Evolutionary conservation across 192 early-diverging fungal genomes (phyloP), one percentile per base, ranked within the genome.

Genomic region (Endogone sp.): DNA sequence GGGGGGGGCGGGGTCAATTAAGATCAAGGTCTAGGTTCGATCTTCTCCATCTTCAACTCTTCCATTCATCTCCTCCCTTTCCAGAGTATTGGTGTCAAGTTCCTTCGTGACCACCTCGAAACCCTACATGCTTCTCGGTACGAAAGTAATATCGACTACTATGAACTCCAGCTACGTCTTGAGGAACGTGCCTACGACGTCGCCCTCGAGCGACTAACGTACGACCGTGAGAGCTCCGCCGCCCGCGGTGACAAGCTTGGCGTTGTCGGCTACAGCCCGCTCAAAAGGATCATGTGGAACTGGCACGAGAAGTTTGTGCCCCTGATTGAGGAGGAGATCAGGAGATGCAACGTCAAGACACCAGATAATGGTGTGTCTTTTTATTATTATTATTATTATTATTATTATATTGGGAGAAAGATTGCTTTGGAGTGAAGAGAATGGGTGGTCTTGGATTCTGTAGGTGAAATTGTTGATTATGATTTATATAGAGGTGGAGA

Each of bases 181-280:
- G 95, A 98, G 76, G 88, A 91, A 62, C 88, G 90, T 26, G 86
- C 95, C 0, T 88, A 92, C 56, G 86, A 89, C 29, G 85, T 89
- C 0, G 93, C 93, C 6, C 71, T 92, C 4, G 89, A 90, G 49
- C 85, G 85, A 49, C 77, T 86, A 63, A 79, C 86, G 21, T 79
- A 86, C 27, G 79, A 81, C 11, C 77, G 77, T 54, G 78, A 85
- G 55, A 76, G 67, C n/a, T 74, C 88, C 30, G 81, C 82, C 0
- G 82, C 86, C 8, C 85, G 89, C 8, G 72, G 79, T 27, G 80
- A 90, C 29, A 78, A 82, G 22, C 64, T 87, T 60, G 75, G 88
- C n/a, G 81, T 82, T 13, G 75, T 75, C 22, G 75, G 88, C 56
- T 69, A 85, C 3, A 70, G 76, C 23, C 69, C 79, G n/a, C 68